These are phyloP conservation scores for Pythium folliculosum DNA, from an alignment of 352 stramenopile genomes.

Conservation along the genomic window DNA sequence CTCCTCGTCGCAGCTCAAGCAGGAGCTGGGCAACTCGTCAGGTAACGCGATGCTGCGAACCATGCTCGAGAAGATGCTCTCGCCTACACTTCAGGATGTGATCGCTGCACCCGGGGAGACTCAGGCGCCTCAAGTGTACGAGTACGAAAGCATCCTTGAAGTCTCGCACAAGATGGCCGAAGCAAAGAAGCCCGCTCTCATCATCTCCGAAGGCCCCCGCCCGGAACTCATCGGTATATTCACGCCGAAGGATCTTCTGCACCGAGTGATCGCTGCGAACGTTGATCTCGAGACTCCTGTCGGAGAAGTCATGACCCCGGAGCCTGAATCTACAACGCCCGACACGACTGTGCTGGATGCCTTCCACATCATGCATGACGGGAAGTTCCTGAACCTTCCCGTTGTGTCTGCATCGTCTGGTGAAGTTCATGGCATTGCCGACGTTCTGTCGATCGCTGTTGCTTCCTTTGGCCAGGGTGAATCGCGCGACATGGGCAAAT, in stretches of 20 bases:
- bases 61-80: conserved; percentile 90
- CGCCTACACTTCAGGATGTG: conserved; percentile 78
- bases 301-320: conserved; percentile 93
- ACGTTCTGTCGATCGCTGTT: conserved; percentile 79
- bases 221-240: conserved; percentile 95
- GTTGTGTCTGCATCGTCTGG: conserved; percentile 85
- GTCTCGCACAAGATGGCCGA: conserved; percentile 79
- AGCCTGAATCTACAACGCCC: conserved; percentile 92
- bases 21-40: conserved; percentile 66
- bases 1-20: conserved; percentile 75
- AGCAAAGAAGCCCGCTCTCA: conserved; percentile 72
- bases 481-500: conserved; percentile 71
- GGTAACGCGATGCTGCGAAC: conserved; percentile 63
- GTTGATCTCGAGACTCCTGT: conserved; percentile 91
- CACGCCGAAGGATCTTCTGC: conserved; percentile 97
- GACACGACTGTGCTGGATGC: conserved; percentile 96
- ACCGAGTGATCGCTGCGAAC: conserved; percentile 92
- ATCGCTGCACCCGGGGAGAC: conserved; percentile 60
- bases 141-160: conserved; percentile 67
- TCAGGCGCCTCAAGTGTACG: conserved; percentile 73
- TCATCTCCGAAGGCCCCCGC: conserved; percentile 65
- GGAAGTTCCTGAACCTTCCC: conserved; percentile 96
- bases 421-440: conserved; percentile 78
- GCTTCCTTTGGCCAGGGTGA: conserved; percentile 75
- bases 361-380: conserved; percentile 98